Base-by-base conservation (phyloP, 208 protist species). In the Tritrichomonas musculus region DNA sequence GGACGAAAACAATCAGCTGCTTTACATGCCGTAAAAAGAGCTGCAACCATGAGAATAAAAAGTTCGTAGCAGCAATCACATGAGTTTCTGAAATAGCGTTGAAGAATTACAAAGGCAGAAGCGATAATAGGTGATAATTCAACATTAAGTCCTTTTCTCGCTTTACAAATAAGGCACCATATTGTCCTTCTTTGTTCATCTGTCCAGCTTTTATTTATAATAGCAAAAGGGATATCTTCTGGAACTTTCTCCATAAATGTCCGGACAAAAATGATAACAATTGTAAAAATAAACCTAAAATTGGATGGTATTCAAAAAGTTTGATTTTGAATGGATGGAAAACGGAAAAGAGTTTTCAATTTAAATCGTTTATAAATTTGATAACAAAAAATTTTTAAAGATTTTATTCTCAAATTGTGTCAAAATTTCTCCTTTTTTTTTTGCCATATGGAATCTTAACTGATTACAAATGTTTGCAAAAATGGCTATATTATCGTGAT, bases 1-100 rank as follows among this genome's bases (percentile, higher is more conserved):
- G 77, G 77, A 0, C 77, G 33, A 39, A 53, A 88, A 39, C n/a
- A 88, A 88, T 88, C 47, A n/a, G 33, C 17, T 39, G 41, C 17
- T 88, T 88, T 88, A 47, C 77, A 88, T 30, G 77, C 33, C 11
- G 77, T 88, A 57, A 88, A 88, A 39, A 88, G 27, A 39, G 77
- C 77, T 30, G 77, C 77, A 33, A 33, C 47, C 77, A 88, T 88
- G 33, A 88, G 57, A 39, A 88, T 88, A 39, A 88, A 88, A 13
- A 88, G 30, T 57, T 49, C 47, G 27, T 88, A 57, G 33, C n/a
- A 27, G 47, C 77, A 88, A 39, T 88, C 47, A 57, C 57, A 41
- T 8, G 4, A n/a, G 39, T 39, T 57, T 39, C 47, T 53, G 77
- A 88, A 88, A 57, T 88, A 88, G 39, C 39, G 25, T 57, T 88